Evolutionary conservation across 495 filamentous ascomycete genomes (phyloP).

Genomic region (Penicillium taxi): DNA sequence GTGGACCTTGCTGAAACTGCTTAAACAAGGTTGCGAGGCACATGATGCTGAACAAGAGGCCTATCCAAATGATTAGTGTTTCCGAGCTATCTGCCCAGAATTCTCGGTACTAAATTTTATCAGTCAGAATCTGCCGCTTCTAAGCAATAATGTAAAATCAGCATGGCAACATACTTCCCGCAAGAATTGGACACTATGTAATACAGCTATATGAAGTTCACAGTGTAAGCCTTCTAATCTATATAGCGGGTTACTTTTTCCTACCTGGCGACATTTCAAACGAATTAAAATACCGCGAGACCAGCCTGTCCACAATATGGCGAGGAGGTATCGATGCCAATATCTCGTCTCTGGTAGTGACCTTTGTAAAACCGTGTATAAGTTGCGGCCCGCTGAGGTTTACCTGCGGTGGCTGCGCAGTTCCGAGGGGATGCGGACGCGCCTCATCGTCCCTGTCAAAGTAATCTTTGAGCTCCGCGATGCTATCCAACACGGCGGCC

Average conservation of each 20-base stretch:
- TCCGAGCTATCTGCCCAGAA: constrained; percentile 38
- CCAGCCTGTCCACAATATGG: neutral
- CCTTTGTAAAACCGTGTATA: neutral
- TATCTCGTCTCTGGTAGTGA: neutral
- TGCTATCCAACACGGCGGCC: neutral
- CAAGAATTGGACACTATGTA: constrained; percentile 13
- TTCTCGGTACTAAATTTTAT: constrained; percentile 39
- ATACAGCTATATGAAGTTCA: too few relatives aligned
- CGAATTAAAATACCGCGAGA: too few relatives aligned
- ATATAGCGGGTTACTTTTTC: too few relatives aligned
- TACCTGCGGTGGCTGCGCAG: too few relatives aligned
- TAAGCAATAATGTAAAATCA: neutral
- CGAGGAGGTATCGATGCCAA: neutral
- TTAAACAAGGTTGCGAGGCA: neutral
- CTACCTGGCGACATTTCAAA: too few relatives aligned
- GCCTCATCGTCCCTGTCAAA: neutral
- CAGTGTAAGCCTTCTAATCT: too few relatives aligned
- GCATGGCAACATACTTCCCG: constrained; percentile 10
- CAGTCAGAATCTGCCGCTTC: too few relatives aligned
- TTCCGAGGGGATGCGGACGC: neutral
- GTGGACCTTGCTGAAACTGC: neutral
- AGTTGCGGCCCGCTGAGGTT: neutral
- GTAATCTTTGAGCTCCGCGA: neutral
- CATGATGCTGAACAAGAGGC: constrained; percentile 20
- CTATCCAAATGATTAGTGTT: constrained; percentile 34